Conservation (phyloP, 2,329 filamentous ascomycete species). For the Lachnellula willkommii region DNA sequence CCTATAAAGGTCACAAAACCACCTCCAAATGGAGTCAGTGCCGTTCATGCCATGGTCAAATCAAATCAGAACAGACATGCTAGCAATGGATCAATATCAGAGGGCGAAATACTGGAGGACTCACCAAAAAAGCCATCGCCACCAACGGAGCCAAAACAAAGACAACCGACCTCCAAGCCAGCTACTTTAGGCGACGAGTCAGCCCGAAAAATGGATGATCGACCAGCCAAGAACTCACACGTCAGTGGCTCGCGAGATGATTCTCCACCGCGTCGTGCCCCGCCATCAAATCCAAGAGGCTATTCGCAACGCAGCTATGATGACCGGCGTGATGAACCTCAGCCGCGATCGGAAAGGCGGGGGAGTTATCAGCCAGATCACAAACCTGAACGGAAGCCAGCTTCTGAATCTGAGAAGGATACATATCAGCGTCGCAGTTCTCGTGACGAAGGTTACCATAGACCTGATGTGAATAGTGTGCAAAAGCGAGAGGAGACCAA, state of each 20-base stretch:
- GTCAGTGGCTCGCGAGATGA: slow-evolving; percentile 6
- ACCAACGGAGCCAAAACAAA: slow-evolving; percentile 19
- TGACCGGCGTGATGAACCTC: slow-evolving; percentile 20
- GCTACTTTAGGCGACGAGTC: slow-evolving; percentile 12
- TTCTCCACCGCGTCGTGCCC: slow-evolving; percentile 18
- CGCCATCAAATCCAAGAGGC: slow-evolving; percentile 12
- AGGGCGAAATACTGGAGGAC: slow-evolving; percentile 33
- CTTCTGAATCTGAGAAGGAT: slow-evolving; percentile 15
- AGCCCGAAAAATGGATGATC: not conserved
- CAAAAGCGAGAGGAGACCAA: slow-evolving; percentile 14
- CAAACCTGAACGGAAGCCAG: slow-evolving; percentile 17
- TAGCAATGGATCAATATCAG: slow-evolving; percentile 23
- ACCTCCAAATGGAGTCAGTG: slow-evolving; percentile 8
- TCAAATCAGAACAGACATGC: slow-evolving; percentile 10
- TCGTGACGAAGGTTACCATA: slow-evolving; percentile 16
- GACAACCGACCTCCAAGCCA: slow-evolving; percentile 8
- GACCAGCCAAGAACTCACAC: not conserved
- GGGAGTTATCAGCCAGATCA: slow-evolving; percentile 7
- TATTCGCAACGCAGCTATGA: slow-evolving; percentile 15
- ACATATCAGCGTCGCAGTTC: slow-evolving; percentile 9
- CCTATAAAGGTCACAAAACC: slow-evolving; percentile 16
- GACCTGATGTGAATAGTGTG: slow-evolving; percentile 5
- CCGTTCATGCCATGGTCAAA: slow-evolving; percentile 9
- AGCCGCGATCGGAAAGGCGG: slow-evolving; percentile 15
- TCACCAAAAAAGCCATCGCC: slow-evolving; percentile 12